Conservation (phyloP, 129 eudicot genomes). For the Escallonia herrerae region DNA sequence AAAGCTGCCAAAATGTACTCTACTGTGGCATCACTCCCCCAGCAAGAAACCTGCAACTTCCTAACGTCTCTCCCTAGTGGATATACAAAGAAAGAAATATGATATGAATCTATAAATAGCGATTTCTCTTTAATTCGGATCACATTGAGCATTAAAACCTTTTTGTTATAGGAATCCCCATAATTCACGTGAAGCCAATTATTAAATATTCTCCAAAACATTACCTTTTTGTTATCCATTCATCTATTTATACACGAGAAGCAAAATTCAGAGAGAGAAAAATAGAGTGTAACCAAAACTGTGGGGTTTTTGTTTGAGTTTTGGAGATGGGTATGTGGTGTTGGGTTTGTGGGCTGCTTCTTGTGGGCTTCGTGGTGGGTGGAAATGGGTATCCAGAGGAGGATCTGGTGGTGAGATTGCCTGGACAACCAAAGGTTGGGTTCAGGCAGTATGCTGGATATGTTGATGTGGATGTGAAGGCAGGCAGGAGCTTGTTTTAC, state of each 20-base stretch:
- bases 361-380: slow-evolving; percentile 32
- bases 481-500: slow-evolving; percentile 89
- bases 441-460: slow-evolving; percentile 91
- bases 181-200: slow-evolving; percentile 29
- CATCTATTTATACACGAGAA: neutral
- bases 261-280: neutral
- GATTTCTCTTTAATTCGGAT: neutral
- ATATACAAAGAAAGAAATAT: too few species aligned
- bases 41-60: slow-evolving; percentile 15
- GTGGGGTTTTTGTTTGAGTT: neutral
- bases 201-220: neutral
- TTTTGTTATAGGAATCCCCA: slow-evolving; percentile 17
- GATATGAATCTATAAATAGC: neutral
- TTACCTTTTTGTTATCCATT: neutral
- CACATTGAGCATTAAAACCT: neutral
- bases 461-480: slow-evolving; percentile 78
- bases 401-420: slow-evolving; percentile 76
- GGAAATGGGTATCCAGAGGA: slow-evolving; percentile 70
- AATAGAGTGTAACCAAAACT: too few species aligned
- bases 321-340: slow-evolving; percentile 40
- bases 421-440: slow-evolving; percentile 78
- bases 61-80: neutral
- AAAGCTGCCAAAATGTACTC: slow-evolving; percentile 20
- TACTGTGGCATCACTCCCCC: slow-evolving; percentile 5
- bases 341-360: slow-evolving; percentile 22